Evolutionary conservation across 129 eudicot species (phyloP).

Genomic region (Artemisia annua): DNA sequence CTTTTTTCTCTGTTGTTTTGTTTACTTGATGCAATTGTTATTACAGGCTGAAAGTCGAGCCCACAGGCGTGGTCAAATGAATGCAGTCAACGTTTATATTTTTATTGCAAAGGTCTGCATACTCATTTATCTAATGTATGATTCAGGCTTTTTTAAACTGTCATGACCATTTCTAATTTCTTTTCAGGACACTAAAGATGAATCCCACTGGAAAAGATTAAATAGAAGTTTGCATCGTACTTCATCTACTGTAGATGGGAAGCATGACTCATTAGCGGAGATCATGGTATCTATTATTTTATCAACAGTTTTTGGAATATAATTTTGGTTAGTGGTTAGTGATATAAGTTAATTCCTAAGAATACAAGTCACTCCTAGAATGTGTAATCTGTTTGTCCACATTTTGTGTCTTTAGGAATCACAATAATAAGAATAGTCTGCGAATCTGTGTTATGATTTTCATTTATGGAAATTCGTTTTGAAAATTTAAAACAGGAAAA

Average conservation of each 20-base stretch:
- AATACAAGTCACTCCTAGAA: background rate
- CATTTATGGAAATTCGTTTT: no score
- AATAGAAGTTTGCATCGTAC: conserved; percentile 81
- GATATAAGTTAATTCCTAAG: no score
- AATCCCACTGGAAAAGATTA: conserved; percentile 64
- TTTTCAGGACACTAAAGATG: conserved; percentile 83
- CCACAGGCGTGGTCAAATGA: conserved; percentile 91
- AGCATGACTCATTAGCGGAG: conserved; percentile 63
- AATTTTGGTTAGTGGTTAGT: background rate
- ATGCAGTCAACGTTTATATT: conserved; percentile 81
- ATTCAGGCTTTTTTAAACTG: background rate
- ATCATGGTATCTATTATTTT: conserved; percentile 51
- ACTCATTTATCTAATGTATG: conserved; percentile 18
- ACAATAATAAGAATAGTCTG: no score
- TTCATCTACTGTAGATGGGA: conserved; percentile 85
- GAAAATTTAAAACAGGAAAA: background rate
- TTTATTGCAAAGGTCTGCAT: conserved; percentile 82
- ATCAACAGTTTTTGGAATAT: background rate
- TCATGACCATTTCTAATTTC: conserved; percentile 11
- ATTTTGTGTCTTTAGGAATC: no score
- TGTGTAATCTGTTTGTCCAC: background rate
- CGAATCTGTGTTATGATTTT: no score
- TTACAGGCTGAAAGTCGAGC: conserved; percentile 96
- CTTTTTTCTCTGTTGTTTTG: background rate
- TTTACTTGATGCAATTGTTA: conserved; percentile 26